Percentiles rank a stretch among this genome's conserved stretches.
Conservation (phyloP, 495 filamentous ascomycete genomes). For the Lepraria neglecta region DNA sequence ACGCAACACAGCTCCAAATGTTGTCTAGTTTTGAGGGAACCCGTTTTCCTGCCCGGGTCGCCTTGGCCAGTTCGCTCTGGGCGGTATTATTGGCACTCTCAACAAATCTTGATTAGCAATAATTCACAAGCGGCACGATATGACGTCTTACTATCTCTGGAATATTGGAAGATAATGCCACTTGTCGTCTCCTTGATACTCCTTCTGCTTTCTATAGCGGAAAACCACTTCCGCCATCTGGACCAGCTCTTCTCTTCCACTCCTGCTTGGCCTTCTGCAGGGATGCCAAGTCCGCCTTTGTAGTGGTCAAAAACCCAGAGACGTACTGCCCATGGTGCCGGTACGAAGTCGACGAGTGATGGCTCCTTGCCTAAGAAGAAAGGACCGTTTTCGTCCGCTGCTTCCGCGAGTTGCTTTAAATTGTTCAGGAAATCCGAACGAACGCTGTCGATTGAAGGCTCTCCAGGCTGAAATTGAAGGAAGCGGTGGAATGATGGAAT, state of each 20-base stretch:
- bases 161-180: constrained; percentile 58
- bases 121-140: not conserved
- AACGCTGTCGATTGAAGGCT: constrained; percentile 36
- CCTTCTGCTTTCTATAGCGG: constrained; percentile 46
- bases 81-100: constrained; percentile 58
- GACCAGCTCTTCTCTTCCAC: constrained; percentile 50
- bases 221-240: constrained; percentile 56
- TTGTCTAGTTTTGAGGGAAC: not conserved
- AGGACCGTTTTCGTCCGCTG: constrained; percentile 54
- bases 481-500: constrained; percentile 59
- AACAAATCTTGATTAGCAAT: not conserved
- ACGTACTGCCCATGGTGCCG: constrained; percentile 61
- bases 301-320: constrained; percentile 66
- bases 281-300: constrained; percentile 58
- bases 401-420: constrained; percentile 49
- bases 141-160: constrained; percentile 45
- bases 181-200: constrained; percentile 59
- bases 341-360: constrained; percentile 54
- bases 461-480: constrained; percentile 53
- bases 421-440: constrained; percentile 45
- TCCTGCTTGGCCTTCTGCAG: constrained; percentile 42
- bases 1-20: too few species aligned
- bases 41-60: constrained; percentile 50
- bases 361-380: constrained; percentile 57
- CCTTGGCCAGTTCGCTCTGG: constrained; percentile 62